phyloP scores from a whole-genome alignment of 2,329 filamentous ascomycete species.

The Triangularia setosa region DNA sequence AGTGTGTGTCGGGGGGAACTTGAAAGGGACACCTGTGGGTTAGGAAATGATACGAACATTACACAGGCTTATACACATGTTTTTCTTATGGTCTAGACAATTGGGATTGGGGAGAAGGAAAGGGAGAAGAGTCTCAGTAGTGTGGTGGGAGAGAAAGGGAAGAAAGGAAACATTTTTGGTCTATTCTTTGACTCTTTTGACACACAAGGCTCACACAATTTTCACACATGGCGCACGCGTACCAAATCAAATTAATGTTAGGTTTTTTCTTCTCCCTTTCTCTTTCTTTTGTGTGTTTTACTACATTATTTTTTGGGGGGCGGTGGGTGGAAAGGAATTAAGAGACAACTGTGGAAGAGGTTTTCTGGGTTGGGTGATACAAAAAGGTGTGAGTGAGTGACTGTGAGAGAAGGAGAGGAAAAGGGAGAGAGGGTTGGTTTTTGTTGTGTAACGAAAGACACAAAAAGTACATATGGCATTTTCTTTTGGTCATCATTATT shows the following conservation, averaged over 20 bases:
- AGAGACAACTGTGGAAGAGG: too few species aligned
- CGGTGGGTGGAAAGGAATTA: background rate
- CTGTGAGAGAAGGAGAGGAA: background rate
- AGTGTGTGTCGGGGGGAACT: background rate
- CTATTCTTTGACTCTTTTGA: conserved; percentile 16
- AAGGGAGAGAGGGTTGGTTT: background rate
- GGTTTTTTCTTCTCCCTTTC: background rate
- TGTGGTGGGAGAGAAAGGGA: background rate
- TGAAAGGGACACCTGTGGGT: too few species aligned
- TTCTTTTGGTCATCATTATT: conserved; percentile 2
- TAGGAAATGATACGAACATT: conserved; percentile 22
- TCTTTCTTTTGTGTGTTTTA: background rate
- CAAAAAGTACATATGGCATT: conserved; percentile 3
- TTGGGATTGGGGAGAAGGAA: background rate
- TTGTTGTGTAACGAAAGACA: background rate
- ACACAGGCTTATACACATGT: conserved; percentile 32
- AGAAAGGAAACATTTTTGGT: conserved; percentile 18
- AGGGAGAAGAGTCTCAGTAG: background rate
- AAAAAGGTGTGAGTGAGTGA: background rate
- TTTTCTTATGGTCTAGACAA: conserved; percentile 14
- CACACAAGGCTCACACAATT: background rate
- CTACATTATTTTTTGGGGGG: background rate
- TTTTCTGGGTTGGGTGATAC: background rate
- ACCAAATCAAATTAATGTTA: conserved; percentile 19
- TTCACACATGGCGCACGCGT: conserved; percentile 8